Percentiles rank a stretch among this genome's conserved stretches.
Conservation (phyloP, 1,284 basidiomycete species). For the Mycocalia duriaeana region DNA sequence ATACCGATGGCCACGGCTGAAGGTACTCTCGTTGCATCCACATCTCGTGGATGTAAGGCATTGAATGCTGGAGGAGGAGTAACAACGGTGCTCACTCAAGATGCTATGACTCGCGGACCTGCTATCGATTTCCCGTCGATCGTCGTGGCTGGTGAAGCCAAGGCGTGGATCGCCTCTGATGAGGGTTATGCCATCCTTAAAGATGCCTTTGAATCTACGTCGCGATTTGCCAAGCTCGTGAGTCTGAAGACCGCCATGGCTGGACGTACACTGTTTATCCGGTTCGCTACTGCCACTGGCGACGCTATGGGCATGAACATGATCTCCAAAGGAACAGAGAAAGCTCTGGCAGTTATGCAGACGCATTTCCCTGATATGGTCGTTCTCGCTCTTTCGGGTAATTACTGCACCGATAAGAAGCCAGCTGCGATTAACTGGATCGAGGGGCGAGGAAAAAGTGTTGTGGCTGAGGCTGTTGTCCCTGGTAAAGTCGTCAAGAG, state of each 20-base stretch:
- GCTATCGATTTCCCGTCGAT: conserved; percentile 93
- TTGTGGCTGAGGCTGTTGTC: conserved; percentile 93
- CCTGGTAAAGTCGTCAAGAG: conserved; percentile 85
- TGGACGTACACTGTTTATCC: conserved; percentile 89
- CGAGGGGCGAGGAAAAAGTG: conserved; percentile 95
- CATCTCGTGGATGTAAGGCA: conserved; percentile 96
- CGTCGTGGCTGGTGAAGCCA: conserved; percentile 76
- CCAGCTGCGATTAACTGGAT: conserved; percentile 99
- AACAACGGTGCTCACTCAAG: conserved; percentile 87
- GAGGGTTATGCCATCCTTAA: conserved; percentile 79
- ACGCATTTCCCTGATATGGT: conserved; percentile 89
- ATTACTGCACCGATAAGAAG: conserved; percentile 99
- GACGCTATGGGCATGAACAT: conserved; percentile 99
- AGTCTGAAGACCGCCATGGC: conserved; percentile 83
- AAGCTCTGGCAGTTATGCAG: conserved; percentile 81
- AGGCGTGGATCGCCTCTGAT: conserved; percentile 84
- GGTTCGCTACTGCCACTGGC: conserved; percentile 93
- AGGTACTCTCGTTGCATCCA: conserved; percentile 95
- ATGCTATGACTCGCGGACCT: conserved; percentile 98
- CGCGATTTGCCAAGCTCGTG: conserved; percentile 83
- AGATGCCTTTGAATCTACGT: conserved; percentile 91
- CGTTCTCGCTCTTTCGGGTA: conserved; percentile 91
- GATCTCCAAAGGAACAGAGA: conserved; percentile 95
- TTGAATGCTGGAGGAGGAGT: conserved; percentile 95
- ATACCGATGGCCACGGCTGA: conserved; percentile 99